Conservation (phyloP, 305 asterid genomes). For the Solanum aculeatissimum region DNA sequence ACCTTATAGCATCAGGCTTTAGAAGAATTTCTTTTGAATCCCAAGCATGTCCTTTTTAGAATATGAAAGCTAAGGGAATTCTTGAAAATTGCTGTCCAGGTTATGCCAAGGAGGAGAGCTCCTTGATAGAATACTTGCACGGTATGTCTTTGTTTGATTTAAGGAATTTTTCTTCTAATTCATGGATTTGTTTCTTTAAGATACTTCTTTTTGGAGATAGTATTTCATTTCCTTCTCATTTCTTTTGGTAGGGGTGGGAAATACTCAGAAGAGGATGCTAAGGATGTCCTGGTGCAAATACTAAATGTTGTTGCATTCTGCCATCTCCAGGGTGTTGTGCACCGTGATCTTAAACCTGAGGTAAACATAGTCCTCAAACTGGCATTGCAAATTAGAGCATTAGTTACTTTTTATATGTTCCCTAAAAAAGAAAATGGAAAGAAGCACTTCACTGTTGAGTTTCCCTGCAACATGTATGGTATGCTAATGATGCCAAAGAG, state of each 20-base stretch:
- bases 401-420: not conserved
- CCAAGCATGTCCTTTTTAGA: not conserved
- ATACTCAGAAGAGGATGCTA: conserved; percentile 50
- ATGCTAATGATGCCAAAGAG: not conserved
- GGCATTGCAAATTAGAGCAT: not conserved
- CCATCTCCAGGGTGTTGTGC: conserved; percentile 80
- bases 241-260: conserved; percentile 39
- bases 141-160: conserved; percentile 21
- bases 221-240: not conserved
- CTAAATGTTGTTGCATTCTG: conserved; percentile 54
- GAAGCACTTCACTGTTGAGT: not conserved
- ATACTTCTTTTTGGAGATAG: not conserved
- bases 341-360: conserved; percentile 86
- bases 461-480: not conserved
- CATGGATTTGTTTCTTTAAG: not conserved
- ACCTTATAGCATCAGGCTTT: not conserved
- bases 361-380: conserved; percentile 9
- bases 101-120: conserved; percentile 76
- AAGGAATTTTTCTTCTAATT: not conserved
- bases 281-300: conserved; percentile 45
- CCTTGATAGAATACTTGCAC: conserved; percentile 49
- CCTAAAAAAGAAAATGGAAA: not conserved
- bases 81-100: conserved; percentile 19
- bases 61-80: not conserved
- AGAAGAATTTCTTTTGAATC: not conserved